These are phyloP conservation scores for Phytophthora aleatoria DNA, from an alignment of 352 stramenopile genomes.

Conservation along the genomic window DNA sequence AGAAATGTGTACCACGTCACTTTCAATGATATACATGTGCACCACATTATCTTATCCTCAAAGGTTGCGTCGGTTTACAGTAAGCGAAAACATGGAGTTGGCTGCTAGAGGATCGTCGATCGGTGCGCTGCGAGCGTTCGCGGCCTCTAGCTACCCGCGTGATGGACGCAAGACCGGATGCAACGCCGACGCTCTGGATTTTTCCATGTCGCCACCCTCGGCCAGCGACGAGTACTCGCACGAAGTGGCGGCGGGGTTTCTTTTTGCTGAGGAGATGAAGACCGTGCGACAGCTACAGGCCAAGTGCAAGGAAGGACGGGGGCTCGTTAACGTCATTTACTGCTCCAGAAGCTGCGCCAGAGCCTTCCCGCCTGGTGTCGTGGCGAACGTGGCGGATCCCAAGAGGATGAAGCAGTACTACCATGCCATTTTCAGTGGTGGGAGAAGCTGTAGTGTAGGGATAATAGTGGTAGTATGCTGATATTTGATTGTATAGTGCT, in stretches of 20 bases:
- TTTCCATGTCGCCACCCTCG: constrained; percentile 35
- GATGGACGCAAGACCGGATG: constrained; percentile 23
- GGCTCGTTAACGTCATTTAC: constrained; percentile 58
- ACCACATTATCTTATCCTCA: constrained; percentile 18
- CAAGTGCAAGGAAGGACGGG: constrained; percentile 36
- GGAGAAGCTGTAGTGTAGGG: no score
- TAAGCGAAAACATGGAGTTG: constrained; percentile 15
- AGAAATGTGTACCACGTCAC: background rate
- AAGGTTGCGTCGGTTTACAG: constrained; percentile 14
- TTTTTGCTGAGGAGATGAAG: constrained; percentile 72
- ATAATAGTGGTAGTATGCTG: background rate
- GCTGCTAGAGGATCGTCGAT: constrained; percentile 11
- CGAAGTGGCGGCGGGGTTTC: constrained; percentile 48
- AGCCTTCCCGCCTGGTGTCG: constrained; percentile 43
- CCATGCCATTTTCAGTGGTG: constrained; percentile 53
- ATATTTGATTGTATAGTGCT: constrained; percentile 44
- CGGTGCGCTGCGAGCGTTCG: constrained; percentile 40
- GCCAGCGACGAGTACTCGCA: constrained; percentile 49
- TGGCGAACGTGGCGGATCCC: constrained; percentile 26
- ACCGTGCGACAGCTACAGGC: constrained; percentile 55
- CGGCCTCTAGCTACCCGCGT: constrained; percentile 21
- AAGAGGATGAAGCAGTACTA: constrained; percentile 49
- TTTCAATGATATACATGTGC: background rate
- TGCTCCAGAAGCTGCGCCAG: constrained; percentile 60
- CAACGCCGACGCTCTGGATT: constrained; percentile 24